phyloP scores from a whole-genome alignment of 73 alveolate genomes.

The Diophrys appendiculata region DNA sequence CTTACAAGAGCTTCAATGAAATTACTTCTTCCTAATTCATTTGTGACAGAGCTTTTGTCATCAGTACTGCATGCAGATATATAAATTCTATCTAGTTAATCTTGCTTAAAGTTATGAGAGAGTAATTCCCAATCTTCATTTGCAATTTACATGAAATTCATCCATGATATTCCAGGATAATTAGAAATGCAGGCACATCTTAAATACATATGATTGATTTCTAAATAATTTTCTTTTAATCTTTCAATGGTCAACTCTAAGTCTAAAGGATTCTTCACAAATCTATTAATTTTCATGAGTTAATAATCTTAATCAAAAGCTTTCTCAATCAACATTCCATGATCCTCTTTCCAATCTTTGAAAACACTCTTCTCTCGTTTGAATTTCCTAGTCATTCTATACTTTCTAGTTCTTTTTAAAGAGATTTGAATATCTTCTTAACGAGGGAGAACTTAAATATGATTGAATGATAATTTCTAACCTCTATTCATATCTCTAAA shows the following conservation, averaged over 20 bases:
- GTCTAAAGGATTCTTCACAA: slow-evolving; percentile 2
- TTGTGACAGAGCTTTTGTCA: neutral
- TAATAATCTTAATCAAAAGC: neutral
- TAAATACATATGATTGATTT: neutral
- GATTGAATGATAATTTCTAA: too few species aligned
- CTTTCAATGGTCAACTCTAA: neutral
- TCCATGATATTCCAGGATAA: slow-evolving; percentile 9
- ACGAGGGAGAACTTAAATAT: too few species aligned
- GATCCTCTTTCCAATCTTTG: slow-evolving; percentile 48
- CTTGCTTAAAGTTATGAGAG: neutral
- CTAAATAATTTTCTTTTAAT: neutral
- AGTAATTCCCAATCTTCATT: neutral
- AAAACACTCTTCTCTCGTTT: slow-evolving; percentile 44
- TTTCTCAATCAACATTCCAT: neutral
- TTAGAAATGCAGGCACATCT: neutral
- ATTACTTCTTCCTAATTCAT: slow-evolving; percentile 38
- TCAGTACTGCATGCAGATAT: neutral
- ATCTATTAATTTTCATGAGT: neutral
- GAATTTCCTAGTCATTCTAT: too few species aligned
- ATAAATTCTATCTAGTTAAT: neutral
- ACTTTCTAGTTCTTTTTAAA: too few species aligned
- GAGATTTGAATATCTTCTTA: too few species aligned
- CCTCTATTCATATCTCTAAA: too few species aligned
- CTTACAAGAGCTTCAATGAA: slow-evolving; percentile 46
- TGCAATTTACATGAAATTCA: neutral